Conservation (phyloP, 2,329 filamentous ascomycete species). For the Fusarium sp. region DNA sequence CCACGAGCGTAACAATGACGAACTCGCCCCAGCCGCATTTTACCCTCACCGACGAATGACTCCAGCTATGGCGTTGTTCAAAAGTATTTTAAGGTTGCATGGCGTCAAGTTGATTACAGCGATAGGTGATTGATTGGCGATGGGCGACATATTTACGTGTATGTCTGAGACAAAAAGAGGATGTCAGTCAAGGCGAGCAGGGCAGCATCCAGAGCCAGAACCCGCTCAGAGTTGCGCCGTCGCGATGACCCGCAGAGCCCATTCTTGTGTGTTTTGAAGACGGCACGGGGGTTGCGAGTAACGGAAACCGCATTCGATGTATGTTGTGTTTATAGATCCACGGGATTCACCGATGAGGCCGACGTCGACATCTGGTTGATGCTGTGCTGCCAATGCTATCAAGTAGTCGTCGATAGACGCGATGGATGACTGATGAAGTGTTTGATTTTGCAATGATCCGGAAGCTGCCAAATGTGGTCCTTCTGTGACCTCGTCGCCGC, state of each 20-base stretch:
- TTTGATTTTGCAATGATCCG: slow-evolving; percentile 54
- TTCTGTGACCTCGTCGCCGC: slow-evolving; percentile 51
- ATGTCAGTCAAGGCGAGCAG: slow-evolving; percentile 43
- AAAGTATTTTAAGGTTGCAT: slow-evolving; percentile 31
- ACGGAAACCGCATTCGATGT: slow-evolving; percentile 46
- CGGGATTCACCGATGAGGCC: slow-evolving; percentile 47
- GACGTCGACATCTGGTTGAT: slow-evolving; percentile 49
- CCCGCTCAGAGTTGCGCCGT: slow-evolving; percentile 41
- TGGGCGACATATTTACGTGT: slow-evolving; percentile 47
- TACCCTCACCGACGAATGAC: not conserved
- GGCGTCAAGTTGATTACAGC: slow-evolving; percentile 47
- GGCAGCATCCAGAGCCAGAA: slow-evolving; percentile 20
- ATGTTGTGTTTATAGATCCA: slow-evolving; percentile 48
- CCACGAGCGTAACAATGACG: not conserved
- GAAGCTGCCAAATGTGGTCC: slow-evolving; percentile 53
- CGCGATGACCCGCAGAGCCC: slow-evolving; percentile 42
- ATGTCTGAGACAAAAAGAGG: slow-evolving; percentile 42
- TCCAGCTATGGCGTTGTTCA: slow-evolving; percentile 17
- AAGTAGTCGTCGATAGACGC: slow-evolving; percentile 51
- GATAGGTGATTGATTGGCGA: slow-evolving; percentile 41
- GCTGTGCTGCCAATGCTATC: slow-evolving; percentile 51
- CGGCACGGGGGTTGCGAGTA: slow-evolving; percentile 46
- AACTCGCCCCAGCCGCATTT: not conserved
- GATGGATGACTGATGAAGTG: slow-evolving; percentile 52
- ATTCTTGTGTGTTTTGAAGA: slow-evolving; percentile 37